Conservation (phyloP, 139 green algal genomes). For the Chlorella sp. region DNA sequence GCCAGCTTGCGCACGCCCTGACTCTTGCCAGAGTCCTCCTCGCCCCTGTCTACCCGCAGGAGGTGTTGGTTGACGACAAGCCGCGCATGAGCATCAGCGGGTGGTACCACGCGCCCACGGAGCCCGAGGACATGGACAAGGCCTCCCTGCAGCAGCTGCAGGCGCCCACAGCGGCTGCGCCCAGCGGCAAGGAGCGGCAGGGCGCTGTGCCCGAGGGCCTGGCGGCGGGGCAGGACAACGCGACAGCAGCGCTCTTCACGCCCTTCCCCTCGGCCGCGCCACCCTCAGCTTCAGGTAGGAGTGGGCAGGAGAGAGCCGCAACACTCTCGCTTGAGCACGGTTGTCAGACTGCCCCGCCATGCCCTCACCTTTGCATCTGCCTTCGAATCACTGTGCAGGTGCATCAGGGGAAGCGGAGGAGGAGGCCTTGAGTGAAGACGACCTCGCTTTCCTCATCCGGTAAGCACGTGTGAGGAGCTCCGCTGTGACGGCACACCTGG, state of each 20-base stretch:
- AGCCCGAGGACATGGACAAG: constrained; percentile 39
- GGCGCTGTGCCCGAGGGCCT: neutral
- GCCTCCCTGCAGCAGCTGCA: constrained; percentile 70
- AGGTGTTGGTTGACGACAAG: constrained; percentile 52
- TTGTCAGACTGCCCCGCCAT: no score
- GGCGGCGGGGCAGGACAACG: neutral
- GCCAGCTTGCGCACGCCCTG: no score
- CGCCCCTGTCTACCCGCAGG: constrained; percentile 1
- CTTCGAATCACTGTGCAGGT: no score
- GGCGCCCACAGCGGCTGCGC: no score
- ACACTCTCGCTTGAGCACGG: no score
- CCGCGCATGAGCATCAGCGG: constrained; percentile 64
- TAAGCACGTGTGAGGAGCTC: no score
- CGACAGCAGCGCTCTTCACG: neutral
- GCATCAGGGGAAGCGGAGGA: no score
- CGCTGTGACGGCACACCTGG: no score
- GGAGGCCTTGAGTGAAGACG: constrained; percentile 32
- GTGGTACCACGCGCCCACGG: constrained; percentile 70
- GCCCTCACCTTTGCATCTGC: no score
- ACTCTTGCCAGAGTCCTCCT: neutral
- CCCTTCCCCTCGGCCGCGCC: neutral
- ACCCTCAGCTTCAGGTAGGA: no score
- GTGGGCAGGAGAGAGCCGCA: no score
- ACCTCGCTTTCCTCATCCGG: constrained; percentile 42
- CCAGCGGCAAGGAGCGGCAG: neutral